phyloP scores from a whole-genome alignment of 1,139 yeast species.

The Schwanniomyces etchellsii region DNA sequence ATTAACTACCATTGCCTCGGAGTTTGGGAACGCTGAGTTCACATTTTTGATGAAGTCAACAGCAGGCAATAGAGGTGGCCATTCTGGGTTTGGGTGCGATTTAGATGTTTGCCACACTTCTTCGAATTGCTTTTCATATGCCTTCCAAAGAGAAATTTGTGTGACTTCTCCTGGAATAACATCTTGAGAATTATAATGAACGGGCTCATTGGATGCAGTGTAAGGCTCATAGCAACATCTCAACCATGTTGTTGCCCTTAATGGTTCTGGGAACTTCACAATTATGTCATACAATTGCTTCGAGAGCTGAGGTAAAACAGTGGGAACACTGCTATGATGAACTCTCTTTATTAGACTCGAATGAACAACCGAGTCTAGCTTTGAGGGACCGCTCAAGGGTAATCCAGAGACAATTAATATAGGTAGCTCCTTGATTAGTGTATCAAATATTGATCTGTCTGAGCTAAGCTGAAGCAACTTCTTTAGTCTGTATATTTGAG shows the following conservation, averaged over 20 bases:
- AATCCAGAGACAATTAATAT: slow-evolving; percentile 45
- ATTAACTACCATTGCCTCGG: slow-evolving; percentile 87
- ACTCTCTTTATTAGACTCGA: slow-evolving; percentile 30
- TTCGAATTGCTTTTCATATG: slow-evolving; percentile 81
- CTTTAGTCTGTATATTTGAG: slow-evolving; percentile 28
- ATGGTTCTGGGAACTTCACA: slow-evolving; percentile 71
- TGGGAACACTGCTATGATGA: slow-evolving; percentile 44
- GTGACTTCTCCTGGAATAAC: slow-evolving; percentile 71
- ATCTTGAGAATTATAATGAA: slow-evolving; percentile 12
- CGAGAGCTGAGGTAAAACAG: slow-evolving; percentile 52
- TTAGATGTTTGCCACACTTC: slow-evolving; percentile 38
- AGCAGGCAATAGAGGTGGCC: slow-evolving; percentile 75
- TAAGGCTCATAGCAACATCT: slow-evolving; percentile 81
- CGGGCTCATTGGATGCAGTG: slow-evolving; percentile 18
- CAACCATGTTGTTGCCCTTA: slow-evolving; percentile 92
- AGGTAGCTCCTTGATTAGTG: slow-evolving; percentile 55
- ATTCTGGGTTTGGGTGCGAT: slow-evolving; percentile 28
- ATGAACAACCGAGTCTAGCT: slow-evolving; percentile 16
- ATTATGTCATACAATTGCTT: slow-evolving; percentile 57
- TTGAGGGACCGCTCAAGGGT: slow-evolving; percentile 19
- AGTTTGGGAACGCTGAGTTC: slow-evolving; percentile 81
- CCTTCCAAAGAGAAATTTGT: slow-evolving; percentile 93
- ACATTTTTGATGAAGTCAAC: slow-evolving; percentile 96
- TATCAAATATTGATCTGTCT: slow-evolving; percentile 34
- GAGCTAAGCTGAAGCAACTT: slow-evolving; percentile 26